Conservation (phyloP, 306 rosid genomes). For the Cicer cuneatum region DNA sequence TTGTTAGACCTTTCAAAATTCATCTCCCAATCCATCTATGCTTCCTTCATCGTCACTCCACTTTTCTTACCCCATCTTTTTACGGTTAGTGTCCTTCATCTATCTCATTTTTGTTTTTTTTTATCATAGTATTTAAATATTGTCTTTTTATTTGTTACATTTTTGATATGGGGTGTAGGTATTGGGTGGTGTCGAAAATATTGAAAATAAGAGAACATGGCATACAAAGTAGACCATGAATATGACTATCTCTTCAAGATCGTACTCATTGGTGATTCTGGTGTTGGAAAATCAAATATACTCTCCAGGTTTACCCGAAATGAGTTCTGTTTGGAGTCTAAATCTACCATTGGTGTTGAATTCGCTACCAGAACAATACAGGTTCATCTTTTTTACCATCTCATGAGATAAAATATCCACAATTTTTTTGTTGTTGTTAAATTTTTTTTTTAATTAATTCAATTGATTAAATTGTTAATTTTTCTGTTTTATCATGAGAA, state of each 20-base stretch:
- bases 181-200: conserved; percentile 53
- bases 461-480: no score
- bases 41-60: conserved; percentile 41
- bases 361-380: conserved; percentile 85
- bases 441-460: no score
- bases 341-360: conserved; percentile 88
- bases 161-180: conserved; percentile 46
- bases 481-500: no score
- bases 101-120: no score
- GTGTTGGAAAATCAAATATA: conserved; percentile 87
- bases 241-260: conserved; percentile 82
- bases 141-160: background rate
- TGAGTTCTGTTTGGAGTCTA: conserved; percentile 79
- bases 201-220: conserved; percentile 50
- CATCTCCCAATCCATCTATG: conserved; percentile 34
- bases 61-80: conserved; percentile 40
- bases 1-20: conserved; percentile 49
- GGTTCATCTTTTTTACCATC: conserved; percentile 43
- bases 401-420: no score
- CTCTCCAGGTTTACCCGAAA: conserved; percentile 82
- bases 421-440: no score
- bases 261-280: conserved; percentile 81
- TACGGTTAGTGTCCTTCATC: conserved; percentile 29
- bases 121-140: no score
- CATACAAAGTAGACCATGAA: conserved; percentile 76